Percentiles rank a stretch among this genome's conserved stretches.
phyloP scores from a whole-genome alignment of 2,329 filamentous ascomycete genomes.

The Ophiosphaerella narmari region DNA sequence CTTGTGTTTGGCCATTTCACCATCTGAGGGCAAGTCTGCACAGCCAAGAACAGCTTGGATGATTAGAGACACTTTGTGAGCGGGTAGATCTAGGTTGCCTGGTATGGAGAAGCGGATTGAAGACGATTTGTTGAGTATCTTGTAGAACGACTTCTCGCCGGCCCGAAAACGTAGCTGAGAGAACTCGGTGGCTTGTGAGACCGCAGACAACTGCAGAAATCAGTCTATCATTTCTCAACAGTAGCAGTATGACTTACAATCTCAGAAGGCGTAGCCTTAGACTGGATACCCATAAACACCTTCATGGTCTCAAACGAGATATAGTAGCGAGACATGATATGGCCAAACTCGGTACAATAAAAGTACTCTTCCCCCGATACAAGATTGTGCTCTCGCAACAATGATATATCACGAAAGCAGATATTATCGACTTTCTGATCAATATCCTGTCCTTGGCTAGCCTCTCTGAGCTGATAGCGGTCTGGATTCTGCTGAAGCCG shows the following conservation, averaged over 20 bases:
- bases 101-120: conserved; percentile 74
- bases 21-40: conserved; percentile 59
- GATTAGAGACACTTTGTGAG: conserved; percentile 77
- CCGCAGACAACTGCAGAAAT: conserved; percentile 61
- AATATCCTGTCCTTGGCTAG: conserved; percentile 54
- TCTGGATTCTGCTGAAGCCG: conserved; percentile 71
- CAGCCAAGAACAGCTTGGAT: conserved; percentile 76
- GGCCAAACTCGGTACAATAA: conserved; percentile 71
- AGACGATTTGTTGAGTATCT: conserved; percentile 70
- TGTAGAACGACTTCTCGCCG: conserved; percentile 71
- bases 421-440: conserved; percentile 72
- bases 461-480: conserved; percentile 69
- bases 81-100: conserved; percentile 65
- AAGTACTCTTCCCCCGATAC: conserved; percentile 58
- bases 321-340: conserved; percentile 84
- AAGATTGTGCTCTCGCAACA: conserved; percentile 65
- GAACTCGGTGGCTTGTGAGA: conserved; percentile 74
- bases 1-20: conserved; percentile 60
- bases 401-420: conserved; percentile 69
- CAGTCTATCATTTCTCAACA: too few relatives aligned
- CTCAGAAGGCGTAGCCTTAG: conserved; percentile 64
- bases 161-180: conserved; percentile 71
- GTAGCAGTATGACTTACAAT: conserved; percentile 61
- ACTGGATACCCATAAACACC: conserved; percentile 65
- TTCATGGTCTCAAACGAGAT: conserved; percentile 81